Conservation (phyloP, 148 eudicot species). For the Cornus suecica region DNA sequence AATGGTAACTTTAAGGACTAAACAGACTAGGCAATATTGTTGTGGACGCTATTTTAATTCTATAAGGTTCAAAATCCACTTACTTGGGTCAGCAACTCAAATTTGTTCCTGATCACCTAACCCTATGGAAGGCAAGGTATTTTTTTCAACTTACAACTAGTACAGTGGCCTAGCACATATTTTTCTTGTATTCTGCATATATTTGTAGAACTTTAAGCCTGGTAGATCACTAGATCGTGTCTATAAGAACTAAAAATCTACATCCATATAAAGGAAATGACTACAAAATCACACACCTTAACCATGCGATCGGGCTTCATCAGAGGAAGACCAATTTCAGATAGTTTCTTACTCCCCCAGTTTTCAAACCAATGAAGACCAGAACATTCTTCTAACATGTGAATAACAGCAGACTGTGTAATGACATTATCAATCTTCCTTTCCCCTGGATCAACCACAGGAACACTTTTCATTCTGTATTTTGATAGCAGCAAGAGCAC, state of each 20-base stretch:
- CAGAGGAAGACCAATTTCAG: constrained; percentile 82
- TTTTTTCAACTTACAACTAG: not conserved
- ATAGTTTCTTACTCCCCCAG: constrained; percentile 74
- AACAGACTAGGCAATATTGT: not conserved
- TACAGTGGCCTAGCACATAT: not conserved
- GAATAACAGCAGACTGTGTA: constrained; percentile 90
- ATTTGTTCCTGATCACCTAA: not conserved
- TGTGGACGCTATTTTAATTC: not conserved
- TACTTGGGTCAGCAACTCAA: constrained; percentile 1
- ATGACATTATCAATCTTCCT: constrained; percentile 76
- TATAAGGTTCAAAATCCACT: not conserved
- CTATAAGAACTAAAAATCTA: not conserved
- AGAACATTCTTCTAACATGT: constrained; percentile 90
- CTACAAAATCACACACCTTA: constrained; percentile 39
- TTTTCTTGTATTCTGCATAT: not conserved
- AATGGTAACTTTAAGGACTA: not conserved
- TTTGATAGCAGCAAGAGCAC: constrained; percentile 81
- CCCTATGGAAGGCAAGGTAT: not conserved
- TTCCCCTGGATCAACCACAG: constrained; percentile 75
- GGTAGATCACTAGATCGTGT: not conserved
- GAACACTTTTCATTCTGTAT: constrained; percentile 95
- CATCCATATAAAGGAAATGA: not conserved
- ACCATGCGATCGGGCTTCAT: constrained; percentile 53
- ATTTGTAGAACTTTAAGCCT: not conserved
- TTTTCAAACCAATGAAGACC: constrained; percentile 92